A percentile compares a stretch with the other conserved stretches of the same genome.
phyloP scores from a whole-genome alignment of 257 asterid species.

The Leonotis leonurus region DNA sequence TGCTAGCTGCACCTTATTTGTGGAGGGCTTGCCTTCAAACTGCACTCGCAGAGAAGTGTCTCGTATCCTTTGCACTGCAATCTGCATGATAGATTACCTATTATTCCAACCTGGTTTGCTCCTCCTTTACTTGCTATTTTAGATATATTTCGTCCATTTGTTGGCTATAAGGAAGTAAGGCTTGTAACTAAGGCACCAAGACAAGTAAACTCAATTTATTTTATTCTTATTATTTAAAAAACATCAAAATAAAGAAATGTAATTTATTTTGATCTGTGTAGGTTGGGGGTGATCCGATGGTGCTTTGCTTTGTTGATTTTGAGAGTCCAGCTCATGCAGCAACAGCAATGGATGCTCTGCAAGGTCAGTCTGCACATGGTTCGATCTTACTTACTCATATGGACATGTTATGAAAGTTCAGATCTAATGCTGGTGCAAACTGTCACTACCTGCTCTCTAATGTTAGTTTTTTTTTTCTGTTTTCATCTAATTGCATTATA shows the following conservation, averaged over 20 bases:
- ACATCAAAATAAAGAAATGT: background rate
- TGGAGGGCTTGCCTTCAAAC: slow-evolving; percentile 36
- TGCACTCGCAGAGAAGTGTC: slow-evolving; percentile 68
- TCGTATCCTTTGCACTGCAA: slow-evolving; percentile 64
- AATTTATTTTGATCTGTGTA: slow-evolving; percentile 24
- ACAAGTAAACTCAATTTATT: slow-evolving; percentile 34
- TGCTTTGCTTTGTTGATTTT: slow-evolving; percentile 77
- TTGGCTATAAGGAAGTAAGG: slow-evolving; percentile 72
- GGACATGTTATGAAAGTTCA: background rate
- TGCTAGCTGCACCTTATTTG: slow-evolving; percentile 51
- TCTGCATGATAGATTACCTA: background rate
- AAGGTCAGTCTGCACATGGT: slow-evolving; percentile 40
- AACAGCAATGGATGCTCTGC: slow-evolving; percentile 58
- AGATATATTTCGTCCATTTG: slow-evolving; percentile 76
- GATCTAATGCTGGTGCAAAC: background rate
- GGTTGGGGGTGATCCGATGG: slow-evolving; percentile 59
- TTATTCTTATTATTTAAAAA: no score
- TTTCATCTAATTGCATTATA: slow-evolving; percentile 7
- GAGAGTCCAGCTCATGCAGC: slow-evolving; percentile 69
- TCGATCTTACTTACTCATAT: background rate
- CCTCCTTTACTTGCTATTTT: slow-evolving; percentile 37
- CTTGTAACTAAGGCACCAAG: slow-evolving; percentile 69
- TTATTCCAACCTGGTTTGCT: background rate
- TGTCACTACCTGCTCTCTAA: background rate
- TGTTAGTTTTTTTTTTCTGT: background rate